Percentiles rank a stretch among this genome's conserved stretches.
Conservation (phyloP, 2,329 filamentous ascomycete genomes). For the Monosporascus sp. region DNA sequence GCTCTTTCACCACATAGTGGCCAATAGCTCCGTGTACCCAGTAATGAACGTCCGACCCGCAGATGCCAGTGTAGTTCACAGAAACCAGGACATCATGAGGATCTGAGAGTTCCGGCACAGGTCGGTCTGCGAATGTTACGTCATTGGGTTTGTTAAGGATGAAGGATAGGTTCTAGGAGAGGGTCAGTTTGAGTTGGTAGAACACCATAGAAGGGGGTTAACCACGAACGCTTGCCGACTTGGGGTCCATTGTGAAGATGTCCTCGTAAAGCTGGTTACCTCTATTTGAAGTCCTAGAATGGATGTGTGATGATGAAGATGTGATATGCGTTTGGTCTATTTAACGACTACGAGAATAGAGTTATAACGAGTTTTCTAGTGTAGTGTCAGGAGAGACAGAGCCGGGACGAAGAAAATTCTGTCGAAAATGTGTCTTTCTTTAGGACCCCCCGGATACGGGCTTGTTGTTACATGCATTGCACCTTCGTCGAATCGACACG, state of each 20-base stretch:
- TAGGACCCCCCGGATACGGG: too few relatives aligned
- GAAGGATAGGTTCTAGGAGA: slow-evolving; percentile 70
- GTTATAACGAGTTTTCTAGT: too few relatives aligned
- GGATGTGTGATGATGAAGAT: too few relatives aligned
- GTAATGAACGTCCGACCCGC: slow-evolving; percentile 84
- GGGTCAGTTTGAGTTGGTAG: neutral
- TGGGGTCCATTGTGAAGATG: slow-evolving; percentile 17
- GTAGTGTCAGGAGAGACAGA: too few relatives aligned
- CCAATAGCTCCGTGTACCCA: slow-evolving; percentile 83
- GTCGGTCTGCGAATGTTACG: slow-evolving; percentile 70
- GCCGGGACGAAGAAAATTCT: neutral
- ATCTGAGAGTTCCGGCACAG: slow-evolving; percentile 60
- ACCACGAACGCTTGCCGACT: slow-evolving; percentile 18
- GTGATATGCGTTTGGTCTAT: too few relatives aligned
- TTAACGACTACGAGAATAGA: too few relatives aligned
- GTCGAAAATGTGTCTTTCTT: neutral
- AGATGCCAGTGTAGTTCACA: slow-evolving; percentile 83
- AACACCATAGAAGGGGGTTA: slow-evolving; percentile 1
- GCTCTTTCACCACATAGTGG: slow-evolving; percentile 74
- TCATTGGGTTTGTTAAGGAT: slow-evolving; percentile 71
- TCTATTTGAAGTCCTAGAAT: too few relatives aligned
- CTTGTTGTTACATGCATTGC: neutral
- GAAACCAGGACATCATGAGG: slow-evolving; percentile 75
- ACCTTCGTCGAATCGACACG: neutral
- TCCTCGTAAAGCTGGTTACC: neutral